phyloP scores from a whole-genome alignment of 1,284 basidiomycete species.

The Pascua guehoae region DNA sequence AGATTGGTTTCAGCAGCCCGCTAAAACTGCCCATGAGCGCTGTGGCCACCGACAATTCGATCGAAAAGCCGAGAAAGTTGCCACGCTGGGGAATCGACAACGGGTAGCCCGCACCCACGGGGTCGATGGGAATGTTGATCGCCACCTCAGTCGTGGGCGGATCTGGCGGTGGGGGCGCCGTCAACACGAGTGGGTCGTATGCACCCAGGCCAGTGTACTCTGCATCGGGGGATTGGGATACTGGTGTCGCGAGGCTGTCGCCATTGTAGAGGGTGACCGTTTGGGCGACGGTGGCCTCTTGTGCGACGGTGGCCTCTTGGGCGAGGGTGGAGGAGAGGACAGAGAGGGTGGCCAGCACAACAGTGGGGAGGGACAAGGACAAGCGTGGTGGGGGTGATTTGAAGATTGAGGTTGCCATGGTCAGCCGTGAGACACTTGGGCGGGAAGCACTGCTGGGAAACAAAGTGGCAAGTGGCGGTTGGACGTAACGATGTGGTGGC shows the following conservation, averaged over 20 bases:
- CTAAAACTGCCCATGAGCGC: conserved; percentile 58
- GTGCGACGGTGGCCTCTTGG: too few species aligned
- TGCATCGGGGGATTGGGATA: neutral
- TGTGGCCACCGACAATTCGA: conserved; percentile 67
- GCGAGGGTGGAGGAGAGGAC: too few species aligned
- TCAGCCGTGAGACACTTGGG: too few species aligned
- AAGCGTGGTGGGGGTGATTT: too few species aligned
- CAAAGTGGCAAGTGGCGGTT: too few species aligned
- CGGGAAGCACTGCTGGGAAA: too few species aligned
- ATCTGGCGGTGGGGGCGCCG: conserved; percentile 31
- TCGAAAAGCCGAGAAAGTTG: conserved; percentile 65
- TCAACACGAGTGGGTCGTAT: conserved; percentile 38
- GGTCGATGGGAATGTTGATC: conserved; percentile 25
- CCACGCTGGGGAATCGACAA: conserved; percentile 57
- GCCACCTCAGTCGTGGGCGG: conserved; percentile 27
- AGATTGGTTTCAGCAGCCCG: conserved; percentile 52
- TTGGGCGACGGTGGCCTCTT: neutral
- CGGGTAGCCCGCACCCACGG: conserved; percentile 16
- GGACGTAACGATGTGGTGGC: too few species aligned
- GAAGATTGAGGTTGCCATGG: too few species aligned
- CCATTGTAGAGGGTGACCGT: conserved; percentile 5
- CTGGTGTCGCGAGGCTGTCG: neutral
- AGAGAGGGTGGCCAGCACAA: too few species aligned
- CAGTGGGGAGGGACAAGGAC: too few species aligned
- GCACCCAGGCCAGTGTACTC: conserved; percentile 36